Conservation (phyloP, 768 basidiomycete genomes). For the Mycena belliarum region DNA sequence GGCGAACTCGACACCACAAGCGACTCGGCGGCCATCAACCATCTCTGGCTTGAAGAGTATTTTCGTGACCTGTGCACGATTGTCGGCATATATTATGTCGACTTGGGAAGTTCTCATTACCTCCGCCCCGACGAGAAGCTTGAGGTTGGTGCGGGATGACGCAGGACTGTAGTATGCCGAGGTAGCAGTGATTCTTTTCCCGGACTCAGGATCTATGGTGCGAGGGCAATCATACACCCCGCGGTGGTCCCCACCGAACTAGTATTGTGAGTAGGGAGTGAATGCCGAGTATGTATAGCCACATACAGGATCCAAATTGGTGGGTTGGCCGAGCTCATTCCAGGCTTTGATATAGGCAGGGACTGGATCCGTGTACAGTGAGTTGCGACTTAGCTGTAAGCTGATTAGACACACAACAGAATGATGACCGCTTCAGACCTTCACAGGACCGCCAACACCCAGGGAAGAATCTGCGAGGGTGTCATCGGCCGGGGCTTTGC, state of each 20-base stretch:
- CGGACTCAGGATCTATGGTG: background rate
- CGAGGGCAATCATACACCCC: background rate
- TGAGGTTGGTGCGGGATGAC: background rate
- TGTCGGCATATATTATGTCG: background rate
- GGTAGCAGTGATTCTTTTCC: background rate
- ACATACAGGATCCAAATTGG: conserved; percentile 8
- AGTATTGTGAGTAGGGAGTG: no score
- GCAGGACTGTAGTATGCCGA: conserved; percentile 5
- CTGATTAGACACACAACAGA: background rate
- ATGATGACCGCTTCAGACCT: background rate
- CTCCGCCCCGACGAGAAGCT: conserved; percentile 1
- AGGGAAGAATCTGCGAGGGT: background rate
- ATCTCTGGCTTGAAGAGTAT: conserved; percentile 5
- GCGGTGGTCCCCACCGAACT: conserved; percentile 1
- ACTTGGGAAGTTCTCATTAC: background rate
- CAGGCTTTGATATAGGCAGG: conserved; percentile 5
- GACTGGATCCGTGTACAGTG: background rate
- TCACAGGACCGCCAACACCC: conserved; percentile 2
- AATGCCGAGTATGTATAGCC: no score
- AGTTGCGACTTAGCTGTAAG: background rate
- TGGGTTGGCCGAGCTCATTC: background rate
- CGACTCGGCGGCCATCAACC: background rate
- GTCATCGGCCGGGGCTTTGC: background rate
- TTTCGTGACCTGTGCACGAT: conserved; percentile 3
- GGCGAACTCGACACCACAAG: conserved; percentile 2